A percentile compares a stretch with the other conserved stretches of the same genome.
Conservation (phyloP, 2,329 filamentous ascomycete species). For the Colletotrichum sp. region DNA sequence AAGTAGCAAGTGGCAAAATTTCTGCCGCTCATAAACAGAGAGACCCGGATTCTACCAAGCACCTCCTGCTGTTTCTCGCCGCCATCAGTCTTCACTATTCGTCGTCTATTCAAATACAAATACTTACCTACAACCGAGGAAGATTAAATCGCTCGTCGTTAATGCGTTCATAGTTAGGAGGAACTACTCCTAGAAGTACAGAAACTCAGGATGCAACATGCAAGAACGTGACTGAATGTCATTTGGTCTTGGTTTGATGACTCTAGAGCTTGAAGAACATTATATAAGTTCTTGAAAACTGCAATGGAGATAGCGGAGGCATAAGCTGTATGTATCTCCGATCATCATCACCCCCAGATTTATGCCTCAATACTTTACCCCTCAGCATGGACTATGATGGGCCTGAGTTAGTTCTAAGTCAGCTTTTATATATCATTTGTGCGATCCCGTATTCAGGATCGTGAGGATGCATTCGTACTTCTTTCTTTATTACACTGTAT, state of each 20-base stretch:
- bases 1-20: neutral
- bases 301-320: too few species aligned
- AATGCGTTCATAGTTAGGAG: neutral
- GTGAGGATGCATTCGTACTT: neutral
- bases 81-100: neutral
- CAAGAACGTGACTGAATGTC: too few species aligned
- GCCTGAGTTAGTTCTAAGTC: neutral
- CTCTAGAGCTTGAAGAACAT: neutral
- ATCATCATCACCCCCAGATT: too few species aligned
- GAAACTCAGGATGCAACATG: neutral
- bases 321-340: too few species aligned
- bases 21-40: neutral
- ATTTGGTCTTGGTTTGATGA: neutral
- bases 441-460: neutral
- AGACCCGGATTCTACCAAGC: neutral
- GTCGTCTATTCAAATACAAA: neutral
- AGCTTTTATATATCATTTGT: neutral
- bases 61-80: accelerated
- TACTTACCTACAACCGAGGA: too few species aligned
- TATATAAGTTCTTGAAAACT: neutral
- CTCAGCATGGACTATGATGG: too few species aligned
- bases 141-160: too few species aligned
- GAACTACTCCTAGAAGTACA: neutral
- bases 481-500: neutral
- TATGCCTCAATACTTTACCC: too few species aligned